Percentiles rank a stretch among this genome's conserved stretches.
Evolutionary conservation across 192 early-diverging fungal species (phyloP).

Genomic region (Spizellomyces punctatus): DNA sequence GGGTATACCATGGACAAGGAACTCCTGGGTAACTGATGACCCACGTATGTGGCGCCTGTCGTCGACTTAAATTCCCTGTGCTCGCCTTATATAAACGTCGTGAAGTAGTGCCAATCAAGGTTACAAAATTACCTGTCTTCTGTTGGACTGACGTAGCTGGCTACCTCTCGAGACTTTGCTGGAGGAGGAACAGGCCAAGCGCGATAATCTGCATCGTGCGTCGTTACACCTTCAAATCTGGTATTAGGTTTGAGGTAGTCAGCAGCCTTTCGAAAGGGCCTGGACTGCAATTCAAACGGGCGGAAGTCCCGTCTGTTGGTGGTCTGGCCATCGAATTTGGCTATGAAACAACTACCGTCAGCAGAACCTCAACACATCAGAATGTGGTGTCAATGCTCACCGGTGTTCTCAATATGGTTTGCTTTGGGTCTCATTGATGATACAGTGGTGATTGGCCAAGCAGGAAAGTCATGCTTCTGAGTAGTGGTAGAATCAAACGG

Average conservation of each 20-base stretch:
- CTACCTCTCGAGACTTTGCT: conserved; percentile 25
- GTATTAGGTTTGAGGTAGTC: conserved; percentile 39
- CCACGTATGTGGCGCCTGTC: conserved; percentile 42
- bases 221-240: conserved; percentile 43
- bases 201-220: conserved; percentile 39
- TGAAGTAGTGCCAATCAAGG: not conserved
- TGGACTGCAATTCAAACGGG: conserved; percentile 28
- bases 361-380: not conserved
- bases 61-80: conserved; percentile 53
- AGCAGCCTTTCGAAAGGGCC: conserved; percentile 29
- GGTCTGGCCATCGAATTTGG: conserved; percentile 44
- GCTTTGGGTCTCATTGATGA: conserved; percentile 12
- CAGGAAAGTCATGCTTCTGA: conserved; percentile 44
- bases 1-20: not conserved
- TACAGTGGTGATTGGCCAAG: conserved; percentile 31
- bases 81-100: not conserved
- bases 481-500: conserved; percentile 46
- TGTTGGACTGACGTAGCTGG: conserved; percentile 17
- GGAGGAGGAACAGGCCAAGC: conserved; percentile 39
- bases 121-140: conserved; percentile 42
- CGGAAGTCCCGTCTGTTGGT: conserved; percentile 44
- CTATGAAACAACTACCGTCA: conserved; percentile 27
- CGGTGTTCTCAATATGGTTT: conserved; percentile 15
- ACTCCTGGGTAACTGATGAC: conserved; percentile 25
- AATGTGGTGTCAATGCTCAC: conserved; percentile 8